Base-by-base conservation (phyloP, 2,329 filamentous ascomycete species). In the Diplodia intermedia region DNA sequence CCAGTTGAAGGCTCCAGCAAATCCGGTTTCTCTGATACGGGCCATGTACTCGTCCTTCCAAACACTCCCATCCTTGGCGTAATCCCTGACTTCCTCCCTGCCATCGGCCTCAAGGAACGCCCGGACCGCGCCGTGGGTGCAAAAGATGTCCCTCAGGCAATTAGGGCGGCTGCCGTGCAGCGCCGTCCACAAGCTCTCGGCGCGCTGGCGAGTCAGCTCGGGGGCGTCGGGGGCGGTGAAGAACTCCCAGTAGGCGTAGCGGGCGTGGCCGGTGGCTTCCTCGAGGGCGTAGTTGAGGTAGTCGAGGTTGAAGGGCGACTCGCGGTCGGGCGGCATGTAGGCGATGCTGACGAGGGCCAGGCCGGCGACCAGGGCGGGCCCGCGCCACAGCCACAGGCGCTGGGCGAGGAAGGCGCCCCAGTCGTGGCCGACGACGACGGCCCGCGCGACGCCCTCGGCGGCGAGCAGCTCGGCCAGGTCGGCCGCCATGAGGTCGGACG, bases 401-500 rank as follows among this genome's bases (percentile, higher is more conserved):
- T 80, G 77, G 0, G 79, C 78, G 12, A 81, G 69, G 8, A 66
- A 69, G 18, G 79, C 78, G 49, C 84, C 84, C 83, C 83, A 86
- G 72, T 86, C 84, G 69, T 85, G 84, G 53, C 83, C 84, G 38
- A 85, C 75, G 3, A 81, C 77, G 66, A 85, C 23, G 56, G 73
- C 57, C n/a, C 72, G 71, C 12, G 61, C 31, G 49, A 69, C 50
- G n/a, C 66, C 69, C 66, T 77, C 74, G 12, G 70, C 69, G 56
- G 75, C 72, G 15, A 72, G 57, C n/a, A 71, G 66, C 20, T 69
- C 65, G 20, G 68, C 56, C 2, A 71, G 20, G 43, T 70, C 70
- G 20, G 52, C 29, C 6, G 65, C 23, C 70, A 71, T 67, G 29
- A 50, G 53, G 29, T 69, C 68, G n/a, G 50, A 70, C 23, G 31